phyloP scores from a whole-genome alignment of 2,329 filamentous ascomycete genomes.

The Alternaria postmessia region DNA sequence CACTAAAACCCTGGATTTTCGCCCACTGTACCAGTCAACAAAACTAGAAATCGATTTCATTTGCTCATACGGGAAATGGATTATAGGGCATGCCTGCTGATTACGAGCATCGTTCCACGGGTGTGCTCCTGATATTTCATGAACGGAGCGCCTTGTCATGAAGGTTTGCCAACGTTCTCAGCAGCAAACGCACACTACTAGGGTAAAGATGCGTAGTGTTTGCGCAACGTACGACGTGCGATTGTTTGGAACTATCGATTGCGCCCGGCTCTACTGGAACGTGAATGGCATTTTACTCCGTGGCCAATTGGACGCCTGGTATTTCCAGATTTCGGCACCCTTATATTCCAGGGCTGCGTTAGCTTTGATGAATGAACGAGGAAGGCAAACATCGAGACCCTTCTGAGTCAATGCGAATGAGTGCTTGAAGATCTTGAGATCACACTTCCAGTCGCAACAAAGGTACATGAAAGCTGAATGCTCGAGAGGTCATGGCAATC shows the following conservation, averaged over 20 bases:
- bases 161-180: not conserved
- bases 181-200: slow-evolving; percentile 1
- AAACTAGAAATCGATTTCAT: not conserved
- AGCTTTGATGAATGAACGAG: not conserved
- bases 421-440: slow-evolving; percentile 3
- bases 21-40: not conserved
- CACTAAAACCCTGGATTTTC: not conserved
- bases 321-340: not conserved
- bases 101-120: not conserved
- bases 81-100: not conserved
- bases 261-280: not conserved
- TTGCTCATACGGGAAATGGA: slow-evolving; percentile 2
- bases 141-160: not conserved
- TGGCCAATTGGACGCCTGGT: not conserved
- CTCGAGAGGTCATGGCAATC: not conserved
- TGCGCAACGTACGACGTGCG: not conserved
- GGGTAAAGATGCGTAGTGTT: not conserved
- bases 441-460: not conserved
- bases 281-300: not conserved
- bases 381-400: not conserved
- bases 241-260: not conserved
- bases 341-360: not conserved
- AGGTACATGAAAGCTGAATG: not conserved
- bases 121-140: slow-evolving; percentile 1
- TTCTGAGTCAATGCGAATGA: not conserved